Evolutionary conservation across 768 basidiomycete genomes (phyloP), one percentile per base, ranked within the genome.

Genomic region (Kwoniella dejecticola): DNA sequence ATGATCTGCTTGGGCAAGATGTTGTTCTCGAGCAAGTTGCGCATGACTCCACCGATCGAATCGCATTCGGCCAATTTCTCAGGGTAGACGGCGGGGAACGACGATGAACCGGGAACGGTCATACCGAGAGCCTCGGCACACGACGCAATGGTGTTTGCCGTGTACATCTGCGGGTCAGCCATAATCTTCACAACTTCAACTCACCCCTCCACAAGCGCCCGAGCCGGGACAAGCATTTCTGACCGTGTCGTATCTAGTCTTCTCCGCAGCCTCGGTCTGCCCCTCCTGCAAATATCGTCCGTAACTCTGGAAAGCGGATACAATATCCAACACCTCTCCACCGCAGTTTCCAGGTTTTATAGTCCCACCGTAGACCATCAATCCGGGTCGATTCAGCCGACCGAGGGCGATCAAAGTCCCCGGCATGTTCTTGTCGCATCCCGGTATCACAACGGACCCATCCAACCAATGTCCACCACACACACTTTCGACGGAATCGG

Each of bases 391-490:
- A 81, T 99, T 97, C 61, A 99, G 82, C 41, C 96, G 85, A 50
- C 95, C 96, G 53, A 99, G 85, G 48, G 92, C 96, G 85, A 99
- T 99, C 70, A 97, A 83, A 36, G 96, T 94, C 63, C 96, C 96
- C n/a, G 96, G 96, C 95, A 99, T 98, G 81, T 99, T 99, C 82
- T 99, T 99, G 83, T 99, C 95, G 77, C 92, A 98, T 40, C 94
- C 96, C 21, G 96, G 96, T 54, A 99, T 83, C 61, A 91, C 92
- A 38, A 97, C 91, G 89, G 96, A 90, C 40, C 92, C 96, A 72
- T 98, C 96, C 13, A 99, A 85, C 86, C 94, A 96, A 77, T 99
- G 96, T 4, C 95, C 96, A 13, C 90, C 95, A 27, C 89, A 94
- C 17, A 91, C 93, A 11, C 90, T 90, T 81, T 98, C 95, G 19